These are phyloP conservation scores for Zea luxurians DNA, from an alignment of 176 grass and related monocot species.

Conservation along the genomic window DNA sequence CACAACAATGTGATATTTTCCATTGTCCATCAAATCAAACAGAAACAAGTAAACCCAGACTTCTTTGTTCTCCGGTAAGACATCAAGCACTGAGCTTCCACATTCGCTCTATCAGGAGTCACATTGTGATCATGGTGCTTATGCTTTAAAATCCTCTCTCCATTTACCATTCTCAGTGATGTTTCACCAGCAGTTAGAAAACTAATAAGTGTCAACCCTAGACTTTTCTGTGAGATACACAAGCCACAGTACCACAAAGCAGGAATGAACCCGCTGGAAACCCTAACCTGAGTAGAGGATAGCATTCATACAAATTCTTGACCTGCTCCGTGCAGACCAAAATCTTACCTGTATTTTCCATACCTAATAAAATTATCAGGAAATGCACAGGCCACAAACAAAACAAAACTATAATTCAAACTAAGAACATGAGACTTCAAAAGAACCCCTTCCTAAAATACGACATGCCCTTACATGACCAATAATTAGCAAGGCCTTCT, in stretches of 20 bases:
- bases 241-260: background rate
- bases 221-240: background rate
- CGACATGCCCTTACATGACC: no score
- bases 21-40: background rate
- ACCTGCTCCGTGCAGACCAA: background rate
- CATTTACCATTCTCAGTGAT: background rate
- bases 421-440: background rate
- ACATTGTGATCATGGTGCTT: background rate
- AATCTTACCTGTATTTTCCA: background rate
- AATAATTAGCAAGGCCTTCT: background rate
- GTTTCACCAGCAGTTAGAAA: background rate
- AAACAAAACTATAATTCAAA: background rate
- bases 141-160: background rate
- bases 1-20: background rate
- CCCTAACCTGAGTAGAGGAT: background rate
- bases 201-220: background rate
- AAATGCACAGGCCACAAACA: background rate
- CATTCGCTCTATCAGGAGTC: background rate
- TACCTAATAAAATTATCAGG: constrained; percentile 8
- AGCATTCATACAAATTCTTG: background rate
- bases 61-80: background rate
- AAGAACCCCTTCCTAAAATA: background rate
- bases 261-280: background rate
- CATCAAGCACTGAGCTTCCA: constrained; percentile 15
- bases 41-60: background rate